Evolutionary conservation across 1,284 basidiomycete genomes (phyloP), one percentile per base, ranked within the genome.

Genomic region (Cystobasidiaceae sp.): DNA sequence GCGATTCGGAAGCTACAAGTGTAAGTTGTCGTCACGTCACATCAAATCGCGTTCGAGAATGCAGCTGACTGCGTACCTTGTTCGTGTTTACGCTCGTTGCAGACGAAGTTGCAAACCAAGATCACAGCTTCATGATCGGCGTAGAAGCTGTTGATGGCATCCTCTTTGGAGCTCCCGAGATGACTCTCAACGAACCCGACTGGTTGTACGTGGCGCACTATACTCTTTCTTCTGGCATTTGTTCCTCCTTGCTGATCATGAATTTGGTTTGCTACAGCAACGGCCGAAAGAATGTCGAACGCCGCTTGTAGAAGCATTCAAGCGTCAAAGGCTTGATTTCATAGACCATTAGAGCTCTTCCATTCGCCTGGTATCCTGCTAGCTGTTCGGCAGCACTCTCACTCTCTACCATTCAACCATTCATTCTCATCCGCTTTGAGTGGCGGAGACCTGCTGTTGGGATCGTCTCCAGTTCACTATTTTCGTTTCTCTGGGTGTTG

Each of bases 1-100:
- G 39, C 75, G 81, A 55, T 82, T 82, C 71, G 81, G 81, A n/a
- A 79, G 78, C 46, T 82, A 81, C 79, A 79, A 79, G 71, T 81
- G 80, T 73, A 77, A 78, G 57, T 57, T 15, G 27, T 51, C n/a
- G 28, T 21, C 17, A 9, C 27, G 11, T 25, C 57, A 21, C 45
- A 30, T 25, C 34, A 30, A 5, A 21, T n/a, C 30, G 13, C 23
- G 28, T 6, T 54, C 28, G 19, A 21, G 13, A 15, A n/a, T n/a
- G n/a, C n/a, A n/a, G 37, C 37, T 9, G 11, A 39, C 11, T 9
- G 11, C n/a, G 11, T 39, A 39, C n/a, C n/a, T n/a, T n/a, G n/a
- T n/a, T n/a, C n/a, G n/a, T n/a, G n/a, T n/a, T n/a, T n/a, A n/a
- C n/a, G 13, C 32, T 4, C 21, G 41, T 11, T 37, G 25, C 28